A percentile compares a stretch with the other conserved stretches of the same genome.
These are phyloP conservation scores for Lentithecium fluviatile DNA, from an alignment of 495 filamentous ascomycete species.

Conservation along the genomic window DNA sequence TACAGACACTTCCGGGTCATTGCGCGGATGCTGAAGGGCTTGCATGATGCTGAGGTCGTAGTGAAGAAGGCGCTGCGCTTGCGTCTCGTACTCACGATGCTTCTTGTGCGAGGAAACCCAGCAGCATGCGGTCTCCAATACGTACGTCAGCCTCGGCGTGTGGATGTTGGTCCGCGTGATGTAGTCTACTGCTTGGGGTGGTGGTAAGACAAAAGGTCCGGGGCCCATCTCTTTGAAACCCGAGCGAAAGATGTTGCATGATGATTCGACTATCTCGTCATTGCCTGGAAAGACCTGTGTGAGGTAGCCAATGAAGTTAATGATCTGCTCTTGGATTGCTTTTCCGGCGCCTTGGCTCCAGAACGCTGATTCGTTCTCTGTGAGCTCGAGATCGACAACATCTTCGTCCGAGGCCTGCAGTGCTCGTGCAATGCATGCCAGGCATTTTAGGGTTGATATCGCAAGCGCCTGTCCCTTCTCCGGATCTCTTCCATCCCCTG, in stretches of 20 bases:
- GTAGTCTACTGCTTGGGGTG: conserved; percentile 68
- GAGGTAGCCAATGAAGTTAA: conserved; percentile 57
- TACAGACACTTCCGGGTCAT: conserved; percentile 79
- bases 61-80: conserved; percentile 65
- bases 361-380: conserved; percentile 49
- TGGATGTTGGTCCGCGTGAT: conserved; percentile 60
- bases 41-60: conserved; percentile 36
- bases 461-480: conserved; percentile 56
- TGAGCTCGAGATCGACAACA: conserved; percentile 60
- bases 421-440: conserved; percentile 76
- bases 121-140: conserved; percentile 75
- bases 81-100: conserved; percentile 48
- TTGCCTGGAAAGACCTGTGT: conserved; percentile 45
- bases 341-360: conserved; percentile 61
- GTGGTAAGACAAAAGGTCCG: conserved; percentile 74
- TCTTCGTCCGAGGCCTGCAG: conserved; percentile 70
- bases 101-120: conserved; percentile 64
- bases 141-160: conserved; percentile 67
- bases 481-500: conserved; percentile 38
- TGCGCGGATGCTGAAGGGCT: conserved; percentile 49
- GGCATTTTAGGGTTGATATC: conserved; percentile 66
- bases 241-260: conserved; percentile 71
- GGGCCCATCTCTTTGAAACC: conserved; percentile 78
- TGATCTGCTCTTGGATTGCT: conserved; percentile 58
- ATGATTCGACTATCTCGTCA: conserved; percentile 70